phyloP scores from a whole-genome alignment of 140 eudicot species.

The Stevia rebaudiana region DNA sequence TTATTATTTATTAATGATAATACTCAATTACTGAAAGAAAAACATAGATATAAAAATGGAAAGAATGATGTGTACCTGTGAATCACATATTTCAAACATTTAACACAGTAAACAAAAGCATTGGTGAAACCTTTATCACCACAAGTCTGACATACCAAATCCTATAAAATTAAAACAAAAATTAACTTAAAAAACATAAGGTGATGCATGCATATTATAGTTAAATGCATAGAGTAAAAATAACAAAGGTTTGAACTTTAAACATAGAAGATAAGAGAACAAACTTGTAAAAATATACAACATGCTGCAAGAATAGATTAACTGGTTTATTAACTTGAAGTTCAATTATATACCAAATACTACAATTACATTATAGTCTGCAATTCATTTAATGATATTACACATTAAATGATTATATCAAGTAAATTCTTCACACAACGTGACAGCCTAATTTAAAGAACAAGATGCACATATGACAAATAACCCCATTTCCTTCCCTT shows the following conservation, averaged over 20 bases:
- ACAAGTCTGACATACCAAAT: constrained; percentile 50
- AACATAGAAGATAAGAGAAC: neutral
- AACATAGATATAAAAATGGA: neutral
- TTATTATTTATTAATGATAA: neutral
- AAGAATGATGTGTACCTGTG: constrained; percentile 52
- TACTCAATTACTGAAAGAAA: neutral
- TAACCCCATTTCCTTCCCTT: neutral
- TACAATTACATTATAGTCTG: neutral
- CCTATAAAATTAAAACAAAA: constrained; percentile 37
- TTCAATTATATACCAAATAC: neutral
- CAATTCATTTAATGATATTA: neutral
- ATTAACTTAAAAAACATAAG: neutral
- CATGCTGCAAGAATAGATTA: neutral
- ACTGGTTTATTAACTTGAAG: neutral
- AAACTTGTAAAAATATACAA: neutral
- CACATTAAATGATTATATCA: too few relatives aligned
- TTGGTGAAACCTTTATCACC: constrained; percentile 50
- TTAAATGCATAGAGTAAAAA: neutral
- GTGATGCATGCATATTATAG: neutral
- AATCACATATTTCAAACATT: constrained; percentile 42
- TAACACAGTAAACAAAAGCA: constrained; percentile 50
- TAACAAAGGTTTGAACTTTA: neutral
- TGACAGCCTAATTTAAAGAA: too few relatives aligned
- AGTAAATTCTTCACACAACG: too few relatives aligned
- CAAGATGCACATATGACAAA: too few relatives aligned